Base-by-base conservation (phyloP, 2,329 filamentous ascomycete genomes). In the Paracoccidioides lutzii region DNA sequence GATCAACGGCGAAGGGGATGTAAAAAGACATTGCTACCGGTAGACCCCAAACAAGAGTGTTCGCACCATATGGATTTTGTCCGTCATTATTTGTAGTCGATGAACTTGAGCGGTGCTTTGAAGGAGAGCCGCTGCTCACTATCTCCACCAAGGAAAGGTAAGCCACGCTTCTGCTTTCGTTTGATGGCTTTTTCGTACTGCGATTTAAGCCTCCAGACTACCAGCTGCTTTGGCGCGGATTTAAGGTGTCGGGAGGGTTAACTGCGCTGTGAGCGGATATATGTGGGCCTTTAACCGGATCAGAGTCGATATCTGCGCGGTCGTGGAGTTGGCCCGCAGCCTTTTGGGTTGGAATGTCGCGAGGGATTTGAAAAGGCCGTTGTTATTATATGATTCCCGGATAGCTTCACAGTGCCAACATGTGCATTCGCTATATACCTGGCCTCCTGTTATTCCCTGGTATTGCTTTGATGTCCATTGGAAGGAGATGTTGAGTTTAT, bases 391-490 rank as follows among this genome's bases (percentile, higher is more conserved):
- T 2, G 77, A 71, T 45, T 80, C 73, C 38, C 85, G 81, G 54
- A 84, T 78, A 4, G 82, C 78, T 69, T 93, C 88, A 69, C 88
- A 94, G 67, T 90, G 89, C 86, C 87, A 90, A 68, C 87, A 90
- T 0, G 82, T 87, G 63, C 87, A 91, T 67, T 87, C 84, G 1
- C 80, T 84, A 66, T 90, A 94, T 4, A 87, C 78, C 52, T 84
- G 78, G 14, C 75, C 74, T 62, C 74, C 71, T 61, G 80, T 90
- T 12, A 73, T 68, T 33, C 81, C 79, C 61, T 87, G 80, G 66
- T 91, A 94, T 0, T 69, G 72, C 61, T 83, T 84, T 64, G 78
- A 81, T 0, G 88, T 94, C 79, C 81, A 87, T 65, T 83, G 81
- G 64, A 93, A 93, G 4, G 77, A 75, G 1, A 75, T 73, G 46